Evolutionary conservation across 495 filamentous ascomycete species (phyloP).

Genomic region (Halenospora varia): DNA sequence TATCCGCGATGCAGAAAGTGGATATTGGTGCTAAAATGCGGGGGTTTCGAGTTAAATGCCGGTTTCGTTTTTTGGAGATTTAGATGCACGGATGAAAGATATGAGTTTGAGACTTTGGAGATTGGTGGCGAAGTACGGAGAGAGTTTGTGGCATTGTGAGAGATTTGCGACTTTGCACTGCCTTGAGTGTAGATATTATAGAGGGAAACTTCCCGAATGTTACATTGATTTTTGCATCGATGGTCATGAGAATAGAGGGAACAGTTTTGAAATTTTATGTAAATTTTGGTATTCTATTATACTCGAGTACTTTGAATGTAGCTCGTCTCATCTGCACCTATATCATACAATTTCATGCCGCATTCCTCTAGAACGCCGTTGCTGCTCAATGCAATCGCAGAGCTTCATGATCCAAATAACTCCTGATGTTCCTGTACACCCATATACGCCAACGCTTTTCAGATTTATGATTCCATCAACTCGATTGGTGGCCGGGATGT

Average conservation of each 20-base stretch:
- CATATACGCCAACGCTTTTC: neutral
- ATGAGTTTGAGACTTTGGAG: neutral
- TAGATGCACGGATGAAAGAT: neutral
- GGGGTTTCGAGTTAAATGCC: neutral
- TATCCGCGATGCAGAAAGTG: too few species aligned
- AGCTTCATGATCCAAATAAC: neutral
- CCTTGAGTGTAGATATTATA: neutral
- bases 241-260: too few species aligned
- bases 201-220: neutral
- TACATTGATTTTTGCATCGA: neutral
- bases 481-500: conserved; percentile 87
- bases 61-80: neutral
- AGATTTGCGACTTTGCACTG: too few species aligned
- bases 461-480: conserved; percentile 56
- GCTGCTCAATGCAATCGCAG: neutral
- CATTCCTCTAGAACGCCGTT: neutral
- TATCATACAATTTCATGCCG: neutral
- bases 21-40: neutral
- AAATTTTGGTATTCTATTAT: neutral
- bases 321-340: neutral
- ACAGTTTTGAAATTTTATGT: neutral
- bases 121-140: neutral
- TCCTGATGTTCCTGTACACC: neutral
- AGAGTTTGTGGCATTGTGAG: too few species aligned
- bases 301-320: too few species aligned